Percentiles rank a stretch among this genome's conserved stretches.
Conservation (phyloP, 768 basidiomycete species). For the Auricularia cornea region DNA sequence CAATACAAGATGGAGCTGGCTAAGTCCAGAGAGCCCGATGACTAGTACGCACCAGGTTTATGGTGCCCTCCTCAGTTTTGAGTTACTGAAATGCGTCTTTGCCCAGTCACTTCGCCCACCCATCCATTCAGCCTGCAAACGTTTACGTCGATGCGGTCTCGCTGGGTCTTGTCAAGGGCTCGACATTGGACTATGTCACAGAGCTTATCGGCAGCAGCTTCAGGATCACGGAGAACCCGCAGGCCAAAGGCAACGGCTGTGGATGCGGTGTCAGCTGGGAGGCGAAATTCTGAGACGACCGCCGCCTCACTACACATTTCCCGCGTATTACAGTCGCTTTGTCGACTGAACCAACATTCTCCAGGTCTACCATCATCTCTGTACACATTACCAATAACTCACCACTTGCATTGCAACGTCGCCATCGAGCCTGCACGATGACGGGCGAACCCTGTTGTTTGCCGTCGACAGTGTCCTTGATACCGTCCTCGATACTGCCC, state of each 20-base stretch:
- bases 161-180: slow-evolving; percentile 74
- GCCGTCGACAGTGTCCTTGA: too few species aligned
- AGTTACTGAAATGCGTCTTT: neutral
- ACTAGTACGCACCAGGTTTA: neutral
- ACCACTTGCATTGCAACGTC: too few species aligned
- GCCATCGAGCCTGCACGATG: too few species aligned
- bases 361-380: too few species aligned
- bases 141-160: slow-evolving; percentile 83
- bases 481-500: too few species aligned
- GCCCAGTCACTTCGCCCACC: slow-evolving; percentile 62
- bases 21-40: slow-evolving; percentile 5
- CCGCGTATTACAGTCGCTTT: too few species aligned
- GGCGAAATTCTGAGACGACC: slow-evolving; percentile 39
- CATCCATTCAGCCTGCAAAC: slow-evolving; percentile 60
- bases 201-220: slow-evolving; percentile 95
- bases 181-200: slow-evolving; percentile 84
- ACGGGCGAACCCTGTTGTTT: too few species aligned
- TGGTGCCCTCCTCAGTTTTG: neutral
- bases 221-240: slow-evolving; percentile 74
- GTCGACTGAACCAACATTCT: too few species aligned
- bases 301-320: neutral
- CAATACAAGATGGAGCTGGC: slow-evolving; percentile 78
- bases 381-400: too few species aligned
- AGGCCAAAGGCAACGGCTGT: slow-evolving; percentile 82
- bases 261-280: slow-evolving; percentile 98